Evolutionary conservation across 2,329 filamentous ascomycete species (phyloP).

Genomic region (Zasmidium angulare): DNA sequence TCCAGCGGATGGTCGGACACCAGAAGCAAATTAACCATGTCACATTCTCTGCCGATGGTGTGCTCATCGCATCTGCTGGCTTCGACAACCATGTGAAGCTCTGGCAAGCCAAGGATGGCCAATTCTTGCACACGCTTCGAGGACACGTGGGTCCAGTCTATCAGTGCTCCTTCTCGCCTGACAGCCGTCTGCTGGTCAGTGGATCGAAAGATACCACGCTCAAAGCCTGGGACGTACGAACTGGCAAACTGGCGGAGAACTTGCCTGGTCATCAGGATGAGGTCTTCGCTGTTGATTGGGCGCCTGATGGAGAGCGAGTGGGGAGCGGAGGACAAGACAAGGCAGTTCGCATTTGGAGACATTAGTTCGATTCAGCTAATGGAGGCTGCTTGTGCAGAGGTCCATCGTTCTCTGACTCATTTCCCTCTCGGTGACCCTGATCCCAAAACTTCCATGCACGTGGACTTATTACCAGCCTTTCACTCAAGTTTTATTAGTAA

Average conservation of each 20-base stretch:
- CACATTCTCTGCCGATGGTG: constrained; percentile 86
- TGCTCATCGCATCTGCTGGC: constrained; percentile 79
- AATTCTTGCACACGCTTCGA: constrained; percentile 81
- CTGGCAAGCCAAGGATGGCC: constrained; percentile 75
- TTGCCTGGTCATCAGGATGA: constrained; percentile 89
- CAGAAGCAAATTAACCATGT: constrained; percentile 98
- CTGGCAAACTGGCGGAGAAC: constrained; percentile 77
- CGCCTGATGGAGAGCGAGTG: constrained; percentile 82
- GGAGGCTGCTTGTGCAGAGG: too few species aligned
- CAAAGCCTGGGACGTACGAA: constrained; percentile 90
- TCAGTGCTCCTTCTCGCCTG: constrained; percentile 87
- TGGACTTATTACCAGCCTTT: too few species aligned
- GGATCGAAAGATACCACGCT: constrained; percentile 89
- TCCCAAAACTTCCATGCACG: too few species aligned
- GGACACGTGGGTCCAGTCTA: constrained; percentile 92
- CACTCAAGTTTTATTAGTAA: too few species aligned
- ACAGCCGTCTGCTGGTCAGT: constrained; percentile 84
- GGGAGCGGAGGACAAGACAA: constrained; percentile 94
- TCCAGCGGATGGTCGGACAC: constrained; percentile 87
- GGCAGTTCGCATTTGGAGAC: constrained; percentile 63
- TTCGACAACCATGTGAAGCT: constrained; percentile 96
- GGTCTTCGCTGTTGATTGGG: constrained; percentile 94
- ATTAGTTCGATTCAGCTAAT: constrained; percentile 39
- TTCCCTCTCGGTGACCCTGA: background rate
- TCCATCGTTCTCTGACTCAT: background rate